Evolutionary conservation across 208 protist species (phyloP), one percentile per base, ranked within the genome.

Genomic region (Endotrypanum monterogeii): DNA sequence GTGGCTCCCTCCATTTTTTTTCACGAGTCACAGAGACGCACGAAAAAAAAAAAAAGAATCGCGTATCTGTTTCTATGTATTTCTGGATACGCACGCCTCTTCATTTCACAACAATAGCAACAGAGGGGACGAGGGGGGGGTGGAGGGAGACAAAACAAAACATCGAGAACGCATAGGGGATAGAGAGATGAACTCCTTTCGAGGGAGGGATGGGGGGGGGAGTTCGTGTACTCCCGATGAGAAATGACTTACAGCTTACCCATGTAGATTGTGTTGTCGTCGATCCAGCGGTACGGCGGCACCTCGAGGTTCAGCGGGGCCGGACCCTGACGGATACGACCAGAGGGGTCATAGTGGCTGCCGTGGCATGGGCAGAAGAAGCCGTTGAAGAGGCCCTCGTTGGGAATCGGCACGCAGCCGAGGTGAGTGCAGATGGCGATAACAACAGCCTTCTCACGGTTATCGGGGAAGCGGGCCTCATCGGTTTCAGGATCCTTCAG

Each of bases 351-450:
- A 85, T 99, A 99, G 85, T 99, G 98, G 76, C 94, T 98, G 83
- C 98, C 99, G 89, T 99, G 99, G 94, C 99, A 99, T 12, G 99
- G 99, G 89, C 99, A 99, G 92, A 99, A 99, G 91, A 98, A 99
- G 58, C 97, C 98, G 77, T 92, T 94, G 83, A 96, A 99, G 66
- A 99, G 96, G 55, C 99, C 99, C 70, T 95, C 94, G 78, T 98
- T 98, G 48, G 89, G 88, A 71, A 99, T 96, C 68, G 99, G 99
- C 44, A 99, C 97, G 76, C 99, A 99, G 80, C 99, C 99, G 16
- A 99, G 88, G 86, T 99, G 99, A 16, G 99, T 99, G 92, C 99
- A 99, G 58, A 99, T 98, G 78, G 98, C 99, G 76, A 99, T 93
- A 5, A 99, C 83, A 48, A 99, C 88, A 30, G 98, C 91, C 91